These are phyloP conservation scores for Globisporangium carolinianum DNA, from an alignment of 352 stramenopile genomes.

Conservation along the genomic window DNA sequence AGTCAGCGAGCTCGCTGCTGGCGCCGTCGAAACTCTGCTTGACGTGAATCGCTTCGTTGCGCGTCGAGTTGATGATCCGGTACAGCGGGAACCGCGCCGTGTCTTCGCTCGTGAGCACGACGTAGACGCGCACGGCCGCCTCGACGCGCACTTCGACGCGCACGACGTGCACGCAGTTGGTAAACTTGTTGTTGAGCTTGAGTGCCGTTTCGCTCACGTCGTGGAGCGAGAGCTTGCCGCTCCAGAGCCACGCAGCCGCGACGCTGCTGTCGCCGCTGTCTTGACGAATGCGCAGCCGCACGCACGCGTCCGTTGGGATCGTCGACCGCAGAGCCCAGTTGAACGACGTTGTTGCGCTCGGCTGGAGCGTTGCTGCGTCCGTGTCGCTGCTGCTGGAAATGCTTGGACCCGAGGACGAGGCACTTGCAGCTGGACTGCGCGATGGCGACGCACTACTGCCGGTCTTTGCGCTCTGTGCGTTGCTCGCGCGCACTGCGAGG, in stretches of 20 bases:
- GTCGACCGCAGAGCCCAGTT: constrained; percentile 50
- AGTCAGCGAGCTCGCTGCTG: constrained; percentile 31
- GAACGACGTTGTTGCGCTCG: constrained; percentile 49
- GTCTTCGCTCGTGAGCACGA: constrained; percentile 73
- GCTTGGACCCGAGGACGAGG: background rate
- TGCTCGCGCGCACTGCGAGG: constrained; percentile 15
- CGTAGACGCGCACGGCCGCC: constrained; percentile 58
- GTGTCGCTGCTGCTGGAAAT: constrained; percentile 11
- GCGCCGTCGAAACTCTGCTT: constrained; percentile 73
- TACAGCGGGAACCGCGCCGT: constrained; percentile 58
- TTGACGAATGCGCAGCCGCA: constrained; percentile 53
- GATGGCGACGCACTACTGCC: constrained; percentile 3
- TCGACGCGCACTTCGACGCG: constrained; percentile 77
- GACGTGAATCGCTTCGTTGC: constrained; percentile 65
- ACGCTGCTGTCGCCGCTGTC: constrained; percentile 17
- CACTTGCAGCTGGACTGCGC: too few species aligned
- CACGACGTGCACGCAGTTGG: constrained; percentile 68
- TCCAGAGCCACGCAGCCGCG: constrained; percentile 60
- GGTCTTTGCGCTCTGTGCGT: too few species aligned
- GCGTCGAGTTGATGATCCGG: constrained; percentile 72
- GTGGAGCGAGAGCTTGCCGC: constrained; percentile 73
- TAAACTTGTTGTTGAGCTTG: constrained; percentile 82
- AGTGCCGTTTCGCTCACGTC: constrained; percentile 80
- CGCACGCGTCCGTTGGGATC: constrained; percentile 48
- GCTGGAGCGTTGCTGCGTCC: constrained; percentile 15